A percentile compares a stretch with the other conserved stretches of the same genome.
Evolutionary conservation across 495 filamentous ascomycete genomes (phyloP).

Genomic region (Chlorociboria aeruginascens): DNA sequence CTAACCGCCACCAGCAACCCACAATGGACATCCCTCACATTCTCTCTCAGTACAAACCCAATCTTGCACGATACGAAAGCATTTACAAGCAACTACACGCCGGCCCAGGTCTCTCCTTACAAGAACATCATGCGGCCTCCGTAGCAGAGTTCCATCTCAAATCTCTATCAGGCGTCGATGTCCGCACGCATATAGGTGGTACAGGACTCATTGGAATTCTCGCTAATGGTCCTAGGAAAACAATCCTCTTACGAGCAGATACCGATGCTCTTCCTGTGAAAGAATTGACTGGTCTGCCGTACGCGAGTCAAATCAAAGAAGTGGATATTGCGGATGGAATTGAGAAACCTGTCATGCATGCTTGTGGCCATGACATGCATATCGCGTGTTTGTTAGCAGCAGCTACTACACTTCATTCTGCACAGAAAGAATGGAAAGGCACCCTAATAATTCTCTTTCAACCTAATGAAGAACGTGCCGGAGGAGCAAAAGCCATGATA

Average conservation of each 20-base stretch:
- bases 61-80: constrained; percentile 27
- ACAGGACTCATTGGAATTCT: constrained; percentile 43
- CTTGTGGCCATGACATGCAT: constrained; percentile 25
- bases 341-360: constrained; percentile 45
- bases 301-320: constrained; percentile 35
- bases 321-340: constrained; percentile 29
- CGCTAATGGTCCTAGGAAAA: constrained; percentile 41
- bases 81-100: constrained; percentile 36
- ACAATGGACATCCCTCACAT: constrained; percentile 13
- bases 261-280: constrained; percentile 49
- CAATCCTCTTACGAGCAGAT: constrained; percentile 45
- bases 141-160: constrained; percentile 27
- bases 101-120: constrained; percentile 39
- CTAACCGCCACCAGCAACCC: neutral
- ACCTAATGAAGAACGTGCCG: constrained; percentile 44
- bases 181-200: constrained; percentile 41
- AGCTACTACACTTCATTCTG: constrained; percentile 29
- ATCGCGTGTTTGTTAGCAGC: constrained; percentile 39
- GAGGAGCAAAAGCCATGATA: constrained; percentile 48
- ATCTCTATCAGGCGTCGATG: constrained; percentile 27
- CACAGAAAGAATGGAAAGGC: constrained; percentile 37
- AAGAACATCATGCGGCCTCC: constrained; percentile 33
- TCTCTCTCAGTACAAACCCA: constrained; percentile 16
- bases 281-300: constrained; percentile 43
- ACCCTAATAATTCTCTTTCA: constrained; percentile 50